Percentiles rank a stretch among this genome's conserved stretches.
Evolutionary conservation across 306 rosid genomes (phyloP).

Genomic region (Vigna hirtella): DNA sequence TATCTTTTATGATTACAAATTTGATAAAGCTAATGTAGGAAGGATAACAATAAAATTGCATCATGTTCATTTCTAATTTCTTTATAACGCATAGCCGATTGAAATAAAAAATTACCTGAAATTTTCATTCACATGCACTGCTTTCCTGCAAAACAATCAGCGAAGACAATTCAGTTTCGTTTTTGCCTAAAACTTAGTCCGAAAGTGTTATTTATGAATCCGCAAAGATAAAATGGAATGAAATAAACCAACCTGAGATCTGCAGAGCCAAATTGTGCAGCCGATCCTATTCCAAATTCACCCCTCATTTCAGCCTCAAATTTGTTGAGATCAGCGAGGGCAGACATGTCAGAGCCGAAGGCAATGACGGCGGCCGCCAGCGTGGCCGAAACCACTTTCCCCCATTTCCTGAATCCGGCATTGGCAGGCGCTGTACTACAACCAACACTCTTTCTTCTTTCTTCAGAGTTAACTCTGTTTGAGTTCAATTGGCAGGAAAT

Average conservation of each 20-base stretch:
- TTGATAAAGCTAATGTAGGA: neutral
- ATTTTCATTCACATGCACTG: constrained; percentile 91
- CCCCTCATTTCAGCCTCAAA: constrained; percentile 81
- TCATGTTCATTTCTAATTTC: neutral
- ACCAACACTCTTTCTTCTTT: constrained; percentile 43
- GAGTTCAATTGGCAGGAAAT: constrained; percentile 48
- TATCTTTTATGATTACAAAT: neutral
- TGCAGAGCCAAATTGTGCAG: constrained; percentile 95
- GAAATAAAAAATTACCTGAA: constrained; percentile 65
- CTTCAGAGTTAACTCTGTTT: constrained; percentile 36
- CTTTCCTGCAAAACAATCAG: constrained; percentile 60
- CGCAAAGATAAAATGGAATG: neutral
- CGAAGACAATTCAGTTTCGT: neutral
- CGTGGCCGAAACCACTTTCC: constrained; percentile 65
- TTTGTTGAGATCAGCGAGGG: constrained; percentile 91
- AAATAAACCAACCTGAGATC: constrained; percentile 69
- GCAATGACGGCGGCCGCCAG: constrained; percentile 70
- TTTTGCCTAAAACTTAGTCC: neutral
- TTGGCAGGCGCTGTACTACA: constrained; percentile 41
- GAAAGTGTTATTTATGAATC: neutral
- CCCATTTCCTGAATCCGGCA: constrained; percentile 61
- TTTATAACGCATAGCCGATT: neutral
- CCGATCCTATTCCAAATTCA: constrained; percentile 95
- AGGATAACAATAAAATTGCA: neutral
- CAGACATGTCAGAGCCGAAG: constrained; percentile 68